Base-by-base conservation (phyloP, 108 stramenopile species). In the Mediolabrus comicus region DNA sequence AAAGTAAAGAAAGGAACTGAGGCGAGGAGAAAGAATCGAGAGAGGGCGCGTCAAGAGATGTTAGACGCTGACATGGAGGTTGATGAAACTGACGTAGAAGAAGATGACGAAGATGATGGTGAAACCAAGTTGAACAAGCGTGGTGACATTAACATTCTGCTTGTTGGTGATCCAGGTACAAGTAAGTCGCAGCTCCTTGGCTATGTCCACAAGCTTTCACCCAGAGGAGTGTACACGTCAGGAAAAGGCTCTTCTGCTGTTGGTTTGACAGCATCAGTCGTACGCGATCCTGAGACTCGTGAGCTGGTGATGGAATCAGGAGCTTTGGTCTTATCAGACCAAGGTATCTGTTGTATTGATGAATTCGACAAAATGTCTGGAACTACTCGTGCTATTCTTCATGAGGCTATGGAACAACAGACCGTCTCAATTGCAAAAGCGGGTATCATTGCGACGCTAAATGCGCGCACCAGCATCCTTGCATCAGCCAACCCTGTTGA, bases 341-440 rank as follows among this genome's bases (percentile, higher is more conserved):
- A 90, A 32, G 99, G 99, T 1, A 94, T 99, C 63, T 98, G 98
- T 72, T 99, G 99, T 79, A 97, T 97, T 79, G 91, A 92, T 60
- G 96, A 97, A 80, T 97, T 96, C 72, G 99, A 99, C 69, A 99
- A 99, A 83, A 99, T 99, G 99, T 86, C 87, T 25, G 99, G 96
- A 53, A 84, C 94, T 16, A 98, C 98, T 1, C 88, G 99, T 36
- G 94, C 97, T 8, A 92, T 99, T 63, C 92, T 99, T 2, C 99
- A 99, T 85, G 99, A 99, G 83, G 98, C 97, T 19, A 98, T 99
- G 98, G 99, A 99, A 83, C 99, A 99, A 73, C 99, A 99, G 79
- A 99, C 98, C 12, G 97, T 99, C 2, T 92, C 89, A 22, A 93
- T 99, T 31, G 98, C 99, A 26, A 98, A 99, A 76, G 98, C 99